These are phyloP conservation scores for Verticillium zaregamsianum DNA, from an alignment of 2,329 filamentous ascomycete species.

Conservation along the genomic window DNA sequence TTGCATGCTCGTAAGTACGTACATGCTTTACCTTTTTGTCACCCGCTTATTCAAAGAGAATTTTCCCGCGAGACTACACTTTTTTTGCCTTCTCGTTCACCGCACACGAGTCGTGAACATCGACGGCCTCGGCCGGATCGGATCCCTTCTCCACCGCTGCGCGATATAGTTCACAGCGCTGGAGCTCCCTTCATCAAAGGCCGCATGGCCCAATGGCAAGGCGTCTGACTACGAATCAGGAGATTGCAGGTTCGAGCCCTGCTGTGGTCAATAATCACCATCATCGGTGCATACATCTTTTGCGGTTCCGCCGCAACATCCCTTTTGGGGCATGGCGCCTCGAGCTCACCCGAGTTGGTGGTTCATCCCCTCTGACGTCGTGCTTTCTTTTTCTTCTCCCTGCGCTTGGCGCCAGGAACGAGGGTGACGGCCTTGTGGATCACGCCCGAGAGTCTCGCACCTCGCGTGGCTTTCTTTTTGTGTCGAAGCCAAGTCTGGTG, in stretches of 20 bases:
- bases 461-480: neutral
- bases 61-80: neutral
- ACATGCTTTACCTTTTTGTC: neutral
- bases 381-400: neutral
- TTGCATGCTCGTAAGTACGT: neutral
- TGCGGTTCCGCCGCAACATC: neutral
- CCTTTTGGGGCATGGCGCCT: too few relatives aligned
- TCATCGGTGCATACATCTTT: neutral
- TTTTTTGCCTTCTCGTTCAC: neutral
- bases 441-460: neutral
- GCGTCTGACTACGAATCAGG: constrained; percentile 37
- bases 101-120: neutral
- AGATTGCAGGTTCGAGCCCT: constrained; percentile 21
- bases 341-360: neutral
- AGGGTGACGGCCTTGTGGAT: neutral
- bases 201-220: constrained; percentile 33
- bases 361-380: neutral
- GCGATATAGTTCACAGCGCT: neutral
- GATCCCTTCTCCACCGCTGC: neutral
- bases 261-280: constrained; percentile 12
- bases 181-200: neutral
- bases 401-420: neutral
- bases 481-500: neutral
- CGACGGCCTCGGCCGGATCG: neutral
- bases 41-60: neutral